Base-by-base conservation (phyloP, 495 filamentous ascomycete species). In the Bacidia gigantensis region DNA sequence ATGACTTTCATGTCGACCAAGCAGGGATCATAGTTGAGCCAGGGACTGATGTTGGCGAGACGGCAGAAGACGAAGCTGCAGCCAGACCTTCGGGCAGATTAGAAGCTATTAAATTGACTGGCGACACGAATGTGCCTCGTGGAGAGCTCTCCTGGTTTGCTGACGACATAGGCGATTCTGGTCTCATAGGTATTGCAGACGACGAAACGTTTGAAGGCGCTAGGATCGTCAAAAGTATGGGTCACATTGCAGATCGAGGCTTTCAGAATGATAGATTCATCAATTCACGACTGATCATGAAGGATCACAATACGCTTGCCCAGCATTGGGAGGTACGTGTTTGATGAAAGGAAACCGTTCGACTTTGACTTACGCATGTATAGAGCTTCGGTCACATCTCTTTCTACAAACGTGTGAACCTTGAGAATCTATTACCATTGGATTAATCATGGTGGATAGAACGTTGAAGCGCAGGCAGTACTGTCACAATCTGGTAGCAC, bases 91-190 rank as follows among this genome's bases (percentile, higher is more conserved):
- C 35, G 14, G 86, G 86, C 11, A 68, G 78, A 17, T 55, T 95
- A 3, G 79, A 86, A 58, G 89, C 82, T 0, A 77, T 95, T 62
- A 97, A 97, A 62, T 68, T 97, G 26, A 97, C 89, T 0, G 90
- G 90, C 2, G 89, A 97, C 57, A 76, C 79, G 0, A 92, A 95
- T 57, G 79, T 97, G 20, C 90, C 89, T 3, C 75, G 89, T 38
- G 90, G 90, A 14, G 82, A 94, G 60, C 77, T 78, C 53, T 84
- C 86, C 0, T 96, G 89, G 61, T 68, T 83, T 3, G 81, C 81
- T 0, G 75, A 86, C 20, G 86, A 95, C 59, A 79, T 95, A 25
- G 81, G 84, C 0, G 66, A 72, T 0, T 64, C 53, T 2, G 87
- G 85, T 9, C 61, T 79, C 14, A 41, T 83, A 23, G 69, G 80